Percentiles rank a stretch among this genome's conserved stretches.
These are phyloP conservation scores for Adansonia grandidieri DNA, from an alignment of 441 rosid species.

Conservation along the genomic window DNA sequence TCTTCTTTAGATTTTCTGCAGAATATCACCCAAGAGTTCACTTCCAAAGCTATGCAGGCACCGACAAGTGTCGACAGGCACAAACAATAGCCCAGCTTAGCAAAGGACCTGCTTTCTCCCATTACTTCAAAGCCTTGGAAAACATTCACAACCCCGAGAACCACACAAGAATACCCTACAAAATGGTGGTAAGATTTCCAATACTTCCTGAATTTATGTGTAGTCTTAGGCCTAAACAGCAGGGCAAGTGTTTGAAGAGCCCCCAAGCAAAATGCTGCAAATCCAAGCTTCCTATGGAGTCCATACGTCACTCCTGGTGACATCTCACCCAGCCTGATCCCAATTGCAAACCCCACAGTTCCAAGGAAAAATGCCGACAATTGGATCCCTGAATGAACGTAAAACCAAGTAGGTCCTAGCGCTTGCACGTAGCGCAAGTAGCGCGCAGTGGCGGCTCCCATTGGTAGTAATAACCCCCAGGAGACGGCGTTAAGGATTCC, in stretches of 20 bases:
- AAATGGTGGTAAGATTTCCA: conserved; percentile 98
- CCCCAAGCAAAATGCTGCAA: conserved; percentile 62
- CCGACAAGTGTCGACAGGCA: conserved; percentile 76
- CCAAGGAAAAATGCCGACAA: conserved; percentile 63
- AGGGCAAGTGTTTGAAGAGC: conserved; percentile 78
- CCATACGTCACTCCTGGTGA: conserved; percentile 73
- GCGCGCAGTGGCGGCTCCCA: conserved; percentile 70
- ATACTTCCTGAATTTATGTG: conserved; percentile 80
- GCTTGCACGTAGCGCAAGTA: conserved; percentile 73
- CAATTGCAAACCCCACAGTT: conserved; percentile 69
- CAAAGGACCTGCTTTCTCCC: conserved; percentile 72
- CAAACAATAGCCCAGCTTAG: conserved; percentile 72
- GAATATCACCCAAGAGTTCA: conserved; percentile 90
- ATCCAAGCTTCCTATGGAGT: conserved; percentile 77
- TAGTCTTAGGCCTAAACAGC: conserved; percentile 81
- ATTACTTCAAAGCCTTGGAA: conserved; percentile 91
- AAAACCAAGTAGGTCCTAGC: conserved; percentile 85
- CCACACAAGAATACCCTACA: conserved; percentile 89
- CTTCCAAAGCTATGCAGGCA: conserved; percentile 82
- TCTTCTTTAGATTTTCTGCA: conserved; percentile 93
- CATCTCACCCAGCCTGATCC: conserved; percentile 63
- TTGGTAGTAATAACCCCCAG: conserved; percentile 75
- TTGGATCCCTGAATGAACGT: conserved; percentile 73
- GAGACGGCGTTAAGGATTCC: conserved; percentile 66
- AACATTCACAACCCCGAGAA: conserved; percentile 87